A percentile compares a stretch with the other conserved stretches of the same genome.
Conservation (phyloP, 164 flowering plant genomes). For the Nymphaea colorata region DNA sequence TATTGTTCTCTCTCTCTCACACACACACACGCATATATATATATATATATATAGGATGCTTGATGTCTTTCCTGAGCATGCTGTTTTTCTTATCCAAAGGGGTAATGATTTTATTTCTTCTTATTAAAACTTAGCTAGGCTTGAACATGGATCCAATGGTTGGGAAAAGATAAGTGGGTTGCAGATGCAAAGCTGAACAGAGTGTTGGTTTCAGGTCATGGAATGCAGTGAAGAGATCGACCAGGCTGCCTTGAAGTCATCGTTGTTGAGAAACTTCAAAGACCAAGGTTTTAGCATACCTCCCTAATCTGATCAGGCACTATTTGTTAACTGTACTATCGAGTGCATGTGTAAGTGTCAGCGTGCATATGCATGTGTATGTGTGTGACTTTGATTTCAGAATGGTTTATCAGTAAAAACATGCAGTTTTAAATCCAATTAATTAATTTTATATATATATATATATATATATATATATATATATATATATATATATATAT, state of each 20-base stretch:
- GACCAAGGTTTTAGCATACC: slow-evolving; percentile 42
- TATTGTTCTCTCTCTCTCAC: too few relatives aligned
- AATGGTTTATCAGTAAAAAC: too few relatives aligned
- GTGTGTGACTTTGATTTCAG: neutral
- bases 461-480: too few relatives aligned
- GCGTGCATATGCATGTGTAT: neutral
- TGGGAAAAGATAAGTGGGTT: too few relatives aligned
- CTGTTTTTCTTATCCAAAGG: neutral
- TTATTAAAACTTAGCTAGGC: neutral
- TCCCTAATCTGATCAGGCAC: neutral
- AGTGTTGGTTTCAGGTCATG: slow-evolving; percentile 28
- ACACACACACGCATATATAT: too few relatives aligned
- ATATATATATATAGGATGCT: neutral
- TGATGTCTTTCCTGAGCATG: neutral
- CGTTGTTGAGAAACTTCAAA: slow-evolving; percentile 48
- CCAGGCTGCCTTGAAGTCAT: slow-evolving; percentile 45
- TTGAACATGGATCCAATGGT: too few relatives aligned
- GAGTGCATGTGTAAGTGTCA: neutral
- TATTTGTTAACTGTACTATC: neutral
- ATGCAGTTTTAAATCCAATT: too few relatives aligned
- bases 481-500: too few relatives aligned
- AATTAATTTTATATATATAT: too few relatives aligned
- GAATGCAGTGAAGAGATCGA: slow-evolving; percentile 30
- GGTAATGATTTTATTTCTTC: neutral
- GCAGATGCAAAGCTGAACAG: too few relatives aligned